Evolutionary conservation across 768 basidiomycete species (phyloP).

Genomic region (Phaeolepiota aurea): DNA sequence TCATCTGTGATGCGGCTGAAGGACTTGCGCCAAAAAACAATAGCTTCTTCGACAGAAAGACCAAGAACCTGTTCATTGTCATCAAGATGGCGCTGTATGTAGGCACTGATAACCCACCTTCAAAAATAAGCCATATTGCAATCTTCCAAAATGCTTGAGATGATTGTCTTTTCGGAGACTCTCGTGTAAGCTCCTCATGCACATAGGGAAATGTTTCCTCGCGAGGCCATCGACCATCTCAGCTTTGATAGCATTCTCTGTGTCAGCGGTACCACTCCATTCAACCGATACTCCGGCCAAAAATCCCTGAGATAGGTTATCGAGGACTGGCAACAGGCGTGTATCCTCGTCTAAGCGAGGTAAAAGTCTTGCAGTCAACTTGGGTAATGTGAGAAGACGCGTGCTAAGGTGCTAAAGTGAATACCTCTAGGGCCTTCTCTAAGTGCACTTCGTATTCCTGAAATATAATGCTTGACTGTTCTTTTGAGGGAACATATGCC

Average conservation of each 20-base stretch:
- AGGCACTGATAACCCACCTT: slow-evolving; percentile 67
- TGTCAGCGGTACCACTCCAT: slow-evolving; percentile 51
- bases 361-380: slow-evolving; percentile 81
- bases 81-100: too few species aligned
- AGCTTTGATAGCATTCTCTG: slow-evolving; percentile 64
- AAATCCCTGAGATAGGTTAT: slow-evolving; percentile 91
- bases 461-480: slow-evolving; percentile 79
- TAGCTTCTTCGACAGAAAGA: slow-evolving; percentile 87
- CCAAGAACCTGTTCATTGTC: slow-evolving; percentile 72
- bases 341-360: slow-evolving; percentile 93
- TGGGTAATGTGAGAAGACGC: slow-evolving; percentile 2
- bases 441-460: slow-evolving; percentile 77
- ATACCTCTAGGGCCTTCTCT: slow-evolving; percentile 69
- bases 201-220: slow-evolving; percentile 85
- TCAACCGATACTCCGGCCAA: slow-evolving; percentile 83
- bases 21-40: slow-evolving; percentile 87
- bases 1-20: slow-evolving; percentile 81
- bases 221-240: slow-evolving; percentile 92
- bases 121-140: slow-evolving; percentile 90
- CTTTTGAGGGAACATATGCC: slow-evolving; percentile 79
- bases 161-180: slow-evolving; percentile 70
- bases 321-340: slow-evolving; percentile 79
- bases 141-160: slow-evolving; percentile 84
- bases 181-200: slow-evolving; percentile 89
- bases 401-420: slow-evolving; percentile 6